Percentiles rank a stretch among this genome's conserved stretches.
Conservation (phyloP, 176 grass and related monocot species). For the Microstegium vimineum region DNA sequence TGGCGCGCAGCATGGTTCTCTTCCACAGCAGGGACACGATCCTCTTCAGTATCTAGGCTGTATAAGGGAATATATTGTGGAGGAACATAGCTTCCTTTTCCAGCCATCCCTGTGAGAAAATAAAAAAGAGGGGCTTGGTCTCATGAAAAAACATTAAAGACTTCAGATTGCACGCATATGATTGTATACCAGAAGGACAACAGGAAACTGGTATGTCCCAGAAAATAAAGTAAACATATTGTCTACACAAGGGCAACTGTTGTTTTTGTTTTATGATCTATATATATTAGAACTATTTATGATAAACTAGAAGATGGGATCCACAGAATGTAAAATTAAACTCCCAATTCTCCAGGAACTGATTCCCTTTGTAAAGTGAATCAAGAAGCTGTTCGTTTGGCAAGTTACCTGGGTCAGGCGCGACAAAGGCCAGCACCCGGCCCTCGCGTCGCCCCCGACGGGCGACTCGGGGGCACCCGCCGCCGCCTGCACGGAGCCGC, state of each 20-base stretch:
- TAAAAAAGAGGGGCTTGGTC: neutral
- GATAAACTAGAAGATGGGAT: neutral
- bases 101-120: slow-evolving; percentile 54
- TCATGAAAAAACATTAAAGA: neutral
- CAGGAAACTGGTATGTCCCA: neutral
- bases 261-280: neutral
- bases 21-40: slow-evolving; percentile 22
- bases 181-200: neutral
- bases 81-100: slow-evolving; percentile 63
- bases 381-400: neutral
- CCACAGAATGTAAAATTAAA: neutral
- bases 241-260: neutral
- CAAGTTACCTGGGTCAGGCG: neutral
- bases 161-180: neutral
- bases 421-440: no score
- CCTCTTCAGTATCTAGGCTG: slow-evolving; percentile 49
- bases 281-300: neutral
- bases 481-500: no score
- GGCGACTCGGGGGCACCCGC: no score
- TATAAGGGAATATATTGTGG: slow-evolving; percentile 73
- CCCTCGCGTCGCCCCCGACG: no score
- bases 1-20: slow-evolving; percentile 18
- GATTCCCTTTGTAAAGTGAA: neutral
- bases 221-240: neutral
- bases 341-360: neutral